Evolutionary conservation across 208 protist genomes (phyloP), one percentile per base, ranked within the genome.

Genomic region (Wallacemonas collosoma): DNA sequence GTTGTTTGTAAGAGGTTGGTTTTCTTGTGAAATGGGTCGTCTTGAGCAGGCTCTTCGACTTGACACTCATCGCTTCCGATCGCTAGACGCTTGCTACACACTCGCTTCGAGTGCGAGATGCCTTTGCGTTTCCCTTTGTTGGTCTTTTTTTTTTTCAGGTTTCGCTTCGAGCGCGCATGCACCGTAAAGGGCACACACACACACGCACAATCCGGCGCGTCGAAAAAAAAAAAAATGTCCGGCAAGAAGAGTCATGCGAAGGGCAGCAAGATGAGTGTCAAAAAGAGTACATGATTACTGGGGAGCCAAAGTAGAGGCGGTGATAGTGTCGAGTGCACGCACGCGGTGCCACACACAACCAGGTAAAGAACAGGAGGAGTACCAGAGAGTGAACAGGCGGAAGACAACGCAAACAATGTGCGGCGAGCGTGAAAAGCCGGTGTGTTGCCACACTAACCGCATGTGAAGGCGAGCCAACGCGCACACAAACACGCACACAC

Each of bases 201-300:
- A 72, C 3, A 65, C 40, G 53, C 14, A 73, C 40, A 73, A 54
- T 43, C 51, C 26, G 26, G 26, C 26, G 26, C 26, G 26, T 26
- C 26, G 26, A 73, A 2, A 73, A 73, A n/a, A 51, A 65, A 7
- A 51, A 73, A 26, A 36, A 65, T 14, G 64, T 64, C 17, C 26
- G 17, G 48, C 26, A 26, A 26, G 26, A 26, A 26, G 26, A 26
- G 26, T 26, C 26, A 26, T 26, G 26, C 26, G 26, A 26, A 26
- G 26, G 26, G 26, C 26, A 26, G 26, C 26, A 26, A 26, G 26
- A 26, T 39, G 5, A 54, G 68, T 2, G 38, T 35, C 26, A 50
- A 17, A 4, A 7, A 57, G 4, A 26, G 26, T 26, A 26, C 26
- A 26, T 26, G 26, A 26, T 26, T 26, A 26, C 26, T 26, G 26